Base-by-base conservation (phyloP, 1,284 basidiomycete genomes). In the Sporisorium iseilematis-ciliati region DNA sequence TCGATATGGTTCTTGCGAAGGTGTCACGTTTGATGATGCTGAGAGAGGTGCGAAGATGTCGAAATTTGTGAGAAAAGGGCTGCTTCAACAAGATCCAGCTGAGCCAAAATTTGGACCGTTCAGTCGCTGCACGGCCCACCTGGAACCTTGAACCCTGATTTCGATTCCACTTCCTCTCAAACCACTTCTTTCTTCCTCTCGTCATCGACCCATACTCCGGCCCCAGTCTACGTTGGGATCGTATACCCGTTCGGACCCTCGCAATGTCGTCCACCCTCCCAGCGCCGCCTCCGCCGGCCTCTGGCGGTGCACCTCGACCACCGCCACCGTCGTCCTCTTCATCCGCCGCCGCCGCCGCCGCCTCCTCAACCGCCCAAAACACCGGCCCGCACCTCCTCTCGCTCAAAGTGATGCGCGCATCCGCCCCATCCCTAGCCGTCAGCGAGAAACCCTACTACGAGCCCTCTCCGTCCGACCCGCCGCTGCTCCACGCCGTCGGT, bases 361-460 rank as follows among this genome's bases (percentile, higher is more conserved):
- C 29, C 2, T 43, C 58, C 0, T 16, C 41, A 0, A 16, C 50
- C 18, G 40, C 26, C 20, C 57, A 64, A 35, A 50, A 65, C 31
- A 51, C 54, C 3, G 68, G 68, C 7, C 74, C 74, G 18, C 78
- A 80, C 25, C 48, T 71, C 12, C 70, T 80, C 26, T 78, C 76
- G 46, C 78, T 80, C 65, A 80, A 80, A 57, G 78, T 80, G 3
- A 80, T 80, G 78, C 70, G 78, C 35, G 73, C 73, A 18, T 78
- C 76, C 0, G 65, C 71, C 1, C 78, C 78, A 0, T 54, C 71
- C 5, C 62, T 80, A 0, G 66, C 70, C 8, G 31, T 57, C 31
- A 38, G 41, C 23, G 75, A 80, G 23, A 60, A 67, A 14, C 70
- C 75, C 4, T 79, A 72, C 51, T 78, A 60, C 42, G 78, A 80